These are phyloP conservation scores for Fistulinella prunicolor DNA, from an alignment of 768 basidiomycete genomes.

Conservation along the genomic window DNA sequence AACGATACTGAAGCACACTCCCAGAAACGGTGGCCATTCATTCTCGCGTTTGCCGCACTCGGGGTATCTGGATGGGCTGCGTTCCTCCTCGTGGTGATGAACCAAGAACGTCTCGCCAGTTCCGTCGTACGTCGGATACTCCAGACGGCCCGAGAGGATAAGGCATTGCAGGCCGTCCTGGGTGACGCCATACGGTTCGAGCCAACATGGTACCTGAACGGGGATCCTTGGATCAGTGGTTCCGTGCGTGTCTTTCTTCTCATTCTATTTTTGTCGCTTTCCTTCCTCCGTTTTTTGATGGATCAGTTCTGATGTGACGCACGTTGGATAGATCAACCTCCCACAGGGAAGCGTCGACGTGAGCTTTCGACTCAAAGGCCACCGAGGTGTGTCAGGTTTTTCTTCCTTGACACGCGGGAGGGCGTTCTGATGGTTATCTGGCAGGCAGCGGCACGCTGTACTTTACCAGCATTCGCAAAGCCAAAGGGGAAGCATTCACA, in stretches of 20 bases:
- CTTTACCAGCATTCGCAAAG: slow-evolving; percentile 79
- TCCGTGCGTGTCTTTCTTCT: slow-evolving; percentile 45
- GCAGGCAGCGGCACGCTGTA: slow-evolving; percentile 74
- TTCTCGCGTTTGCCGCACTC: slow-evolving; percentile 45
- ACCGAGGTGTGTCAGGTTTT: slow-evolving; percentile 46
- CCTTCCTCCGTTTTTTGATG: background rate
- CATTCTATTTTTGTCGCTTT: background rate
- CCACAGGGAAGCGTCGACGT: slow-evolving; percentile 76
- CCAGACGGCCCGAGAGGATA: slow-evolving; percentile 53
- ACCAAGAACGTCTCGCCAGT: slow-evolving; percentile 74
- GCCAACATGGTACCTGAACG: slow-evolving; percentile 57
- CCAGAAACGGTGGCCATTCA: slow-evolving; percentile 53
- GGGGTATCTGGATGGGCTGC: slow-evolving; percentile 64
- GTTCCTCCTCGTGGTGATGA: slow-evolving; percentile 68
- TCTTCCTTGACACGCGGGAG: background rate
- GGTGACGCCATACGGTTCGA: slow-evolving; percentile 52
- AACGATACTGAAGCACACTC: background rate
- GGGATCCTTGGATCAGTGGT: slow-evolving; percentile 68
- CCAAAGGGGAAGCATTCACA: slow-evolving; percentile 66
- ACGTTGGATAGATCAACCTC: slow-evolving; percentile 54
- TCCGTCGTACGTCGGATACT: slow-evolving; percentile 70
- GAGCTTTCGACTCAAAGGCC: slow-evolving; percentile 71
- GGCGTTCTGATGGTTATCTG: background rate
- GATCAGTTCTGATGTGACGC: background rate
- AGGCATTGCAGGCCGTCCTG: slow-evolving; percentile 48